These are phyloP conservation scores for Talaromyces sp. DNA, from an alignment of 2,329 filamentous ascomycete species.

Conservation along the genomic window DNA sequence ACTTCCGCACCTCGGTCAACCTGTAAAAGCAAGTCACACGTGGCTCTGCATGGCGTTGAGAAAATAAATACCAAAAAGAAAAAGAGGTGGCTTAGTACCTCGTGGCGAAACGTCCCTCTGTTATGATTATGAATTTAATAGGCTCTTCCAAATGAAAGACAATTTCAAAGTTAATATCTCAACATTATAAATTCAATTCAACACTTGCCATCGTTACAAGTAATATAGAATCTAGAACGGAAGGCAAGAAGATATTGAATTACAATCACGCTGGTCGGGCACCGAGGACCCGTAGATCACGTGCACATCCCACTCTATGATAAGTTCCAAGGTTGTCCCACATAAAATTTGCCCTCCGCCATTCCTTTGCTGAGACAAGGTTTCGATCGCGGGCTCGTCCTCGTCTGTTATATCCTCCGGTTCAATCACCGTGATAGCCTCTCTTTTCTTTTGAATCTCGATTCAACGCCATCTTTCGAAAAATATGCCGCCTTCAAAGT, in stretches of 20 bases:
- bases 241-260: too few species aligned
- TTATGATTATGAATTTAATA: constrained; percentile 35
- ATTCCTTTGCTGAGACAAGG: constrained; percentile 22
- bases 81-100: constrained; percentile 19
- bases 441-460: constrained; percentile 1
- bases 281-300: constrained; percentile 22
- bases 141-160: constrained; percentile 25
- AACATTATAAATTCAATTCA: background rate
- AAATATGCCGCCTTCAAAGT: constrained; percentile 53
- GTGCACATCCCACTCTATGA: constrained; percentile 24
- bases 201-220: background rate
- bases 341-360: constrained; percentile 33
- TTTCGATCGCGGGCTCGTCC: constrained; percentile 20
- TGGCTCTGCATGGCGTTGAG: background rate
- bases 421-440: constrained; percentile 12
- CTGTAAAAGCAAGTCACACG: constrained; percentile 61
- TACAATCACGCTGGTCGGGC: constrained; percentile 22
- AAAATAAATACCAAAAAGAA: constrained; percentile 15
- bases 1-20: constrained; percentile 90
- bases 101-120: constrained; percentile 12
- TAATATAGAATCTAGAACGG: background rate
- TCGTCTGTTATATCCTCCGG: constrained; percentile 15
- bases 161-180: constrained; percentile 5
- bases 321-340: constrained; percentile 30
- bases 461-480: constrained; percentile 18